A percentile compares a stretch with the other conserved stretches of the same genome.
Evolutionary conservation across 2,329 filamentous ascomycete genomes (phyloP).

Genomic region (Talaromyces sp.): DNA sequence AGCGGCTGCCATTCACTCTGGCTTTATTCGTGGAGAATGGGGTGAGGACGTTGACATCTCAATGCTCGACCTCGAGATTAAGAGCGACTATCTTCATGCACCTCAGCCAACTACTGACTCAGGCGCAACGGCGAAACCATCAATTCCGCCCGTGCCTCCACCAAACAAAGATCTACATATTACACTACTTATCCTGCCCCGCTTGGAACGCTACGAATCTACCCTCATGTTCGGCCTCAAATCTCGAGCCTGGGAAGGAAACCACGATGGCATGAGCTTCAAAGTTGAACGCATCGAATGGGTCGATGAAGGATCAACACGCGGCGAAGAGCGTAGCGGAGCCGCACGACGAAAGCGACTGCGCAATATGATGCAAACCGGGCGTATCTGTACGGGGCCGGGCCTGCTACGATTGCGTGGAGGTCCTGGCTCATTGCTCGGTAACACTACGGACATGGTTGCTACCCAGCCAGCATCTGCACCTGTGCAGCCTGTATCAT

Average conservation of each 20-base stretch:
- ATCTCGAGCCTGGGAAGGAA: slow-evolving; percentile 72
- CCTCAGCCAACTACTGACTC: slow-evolving; percentile 28
- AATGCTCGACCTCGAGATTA: slow-evolving; percentile 58
- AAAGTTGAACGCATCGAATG: slow-evolving; percentile 78
- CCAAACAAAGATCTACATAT: slow-evolving; percentile 77
- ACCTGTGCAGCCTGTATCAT: slow-evolving; percentile 17
- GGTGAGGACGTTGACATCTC: slow-evolving; percentile 68
- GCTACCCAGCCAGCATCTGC: background rate
- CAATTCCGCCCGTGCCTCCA: slow-evolving; percentile 50
- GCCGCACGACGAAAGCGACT: slow-evolving; percentile 50
- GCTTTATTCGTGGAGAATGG: slow-evolving; percentile 90
- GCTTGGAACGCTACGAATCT: slow-evolving; percentile 70
- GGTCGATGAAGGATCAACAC: slow-evolving; percentile 66
- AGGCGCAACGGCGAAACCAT: slow-evolving; percentile 21
- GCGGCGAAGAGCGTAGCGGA: slow-evolving; percentile 46
- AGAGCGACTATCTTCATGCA: slow-evolving; percentile 45
- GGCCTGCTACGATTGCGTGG: slow-evolving; percentile 35
- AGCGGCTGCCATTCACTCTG: slow-evolving; percentile 86
- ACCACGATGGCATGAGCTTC: slow-evolving; percentile 85
- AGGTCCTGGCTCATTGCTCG: slow-evolving; percentile 16
- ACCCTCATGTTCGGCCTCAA: slow-evolving; percentile 76
- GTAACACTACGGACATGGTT: background rate
- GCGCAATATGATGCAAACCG: slow-evolving; percentile 41
- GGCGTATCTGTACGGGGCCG: slow-evolving; percentile 41
- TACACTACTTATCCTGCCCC: slow-evolving; percentile 77